Evolutionary conservation across 2,329 filamentous ascomycete genomes (phyloP), one percentile per base, ranked within the genome.

Genomic region (Bipolaris gigantea): DNA sequence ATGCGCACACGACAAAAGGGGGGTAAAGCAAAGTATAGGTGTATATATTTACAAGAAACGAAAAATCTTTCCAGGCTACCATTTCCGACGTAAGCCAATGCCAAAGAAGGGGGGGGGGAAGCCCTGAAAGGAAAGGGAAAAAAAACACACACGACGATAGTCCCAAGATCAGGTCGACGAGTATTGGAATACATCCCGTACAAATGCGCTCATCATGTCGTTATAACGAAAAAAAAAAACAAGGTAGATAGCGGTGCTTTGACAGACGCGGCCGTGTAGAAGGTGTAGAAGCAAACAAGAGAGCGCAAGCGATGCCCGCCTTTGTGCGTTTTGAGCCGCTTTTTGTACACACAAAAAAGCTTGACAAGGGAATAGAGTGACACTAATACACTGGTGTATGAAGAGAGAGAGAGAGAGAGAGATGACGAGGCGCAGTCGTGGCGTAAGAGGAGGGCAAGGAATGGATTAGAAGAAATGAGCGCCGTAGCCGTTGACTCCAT

Each of bases 401-500:
- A 39, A 44, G 16, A 23, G 15, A 11, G 33, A 30, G 15, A 11
- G 33, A 30, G 15, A 11, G 33, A 30, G n/a, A n/a, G 15, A 11
- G 33, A 30, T 35, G 15, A n/a, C 9, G 16, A 39, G 32, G 16
- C 11, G 16, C 10, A 13, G 10, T 30, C 27, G 27, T 10, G 10
- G 27, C 10, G 27, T 30, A 9, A 11, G 27, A 4, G 5, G n/a
- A 44, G 8, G 21, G 33, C 15, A 16, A 34, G 16, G 16, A 13
- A 30, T 11, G n/a, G 7, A 19, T 33, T 48, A 65, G 40, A 63
- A 66, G 40, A 66, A 67, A 30, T 61, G 62, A 21, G 56, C 59
- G 13, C 56, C 54, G n/a, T 64, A 67, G 8, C 59, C 62, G 32
- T 63, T 66, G 35, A 63, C 54, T 9, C 57, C 56, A 16, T 49